phyloP scores from a whole-genome alignment of 176 grass and related monocot genomes.

The Tuctoria greenei region DNA sequence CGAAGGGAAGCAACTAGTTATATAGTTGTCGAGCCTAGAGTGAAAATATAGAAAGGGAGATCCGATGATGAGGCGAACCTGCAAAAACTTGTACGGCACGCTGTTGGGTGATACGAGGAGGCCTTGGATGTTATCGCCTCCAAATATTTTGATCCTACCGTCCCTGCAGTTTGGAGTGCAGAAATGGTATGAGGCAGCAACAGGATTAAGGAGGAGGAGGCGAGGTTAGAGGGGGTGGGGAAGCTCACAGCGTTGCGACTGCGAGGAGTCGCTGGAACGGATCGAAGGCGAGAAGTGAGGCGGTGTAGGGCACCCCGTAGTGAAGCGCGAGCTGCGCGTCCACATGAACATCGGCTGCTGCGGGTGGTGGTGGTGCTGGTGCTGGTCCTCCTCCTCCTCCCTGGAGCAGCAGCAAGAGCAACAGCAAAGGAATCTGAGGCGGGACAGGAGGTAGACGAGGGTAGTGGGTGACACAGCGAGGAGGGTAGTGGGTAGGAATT shows the following conservation, averaged over 20 bases:
- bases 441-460: neutral
- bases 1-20: slow-evolving; percentile 29
- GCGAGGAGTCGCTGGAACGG: slow-evolving; percentile 87
- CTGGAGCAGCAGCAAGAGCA: slow-evolving; percentile 4
- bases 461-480: neutral
- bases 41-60: neutral
- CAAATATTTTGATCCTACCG: slow-evolving; percentile 90
- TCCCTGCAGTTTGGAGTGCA: slow-evolving; percentile 54
- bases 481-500: neutral
- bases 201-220: neutral
- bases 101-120: slow-evolving; percentile 80
- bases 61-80: slow-evolving; percentile 43
- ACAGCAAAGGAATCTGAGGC: neutral
- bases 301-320: slow-evolving; percentile 78
- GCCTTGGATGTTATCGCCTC: slow-evolving; percentile 88
- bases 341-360: slow-evolving; percentile 23
- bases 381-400: neutral
- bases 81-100: slow-evolving; percentile 78
- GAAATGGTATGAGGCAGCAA: neutral
- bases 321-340: slow-evolving; percentile 67
- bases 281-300: slow-evolving; percentile 78
- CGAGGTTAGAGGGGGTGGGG: neutral
- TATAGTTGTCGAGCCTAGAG: neutral
- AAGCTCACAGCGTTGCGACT: slow-evolving; percentile 75
- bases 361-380: too few species aligned